Percentiles rank a stretch among this genome's conserved stretches.
These are phyloP conservation scores for Cladosporium halotolerans DNA, from an alignment of 2,329 filamentous ascomycete genomes.

Conservation along the genomic window DNA sequence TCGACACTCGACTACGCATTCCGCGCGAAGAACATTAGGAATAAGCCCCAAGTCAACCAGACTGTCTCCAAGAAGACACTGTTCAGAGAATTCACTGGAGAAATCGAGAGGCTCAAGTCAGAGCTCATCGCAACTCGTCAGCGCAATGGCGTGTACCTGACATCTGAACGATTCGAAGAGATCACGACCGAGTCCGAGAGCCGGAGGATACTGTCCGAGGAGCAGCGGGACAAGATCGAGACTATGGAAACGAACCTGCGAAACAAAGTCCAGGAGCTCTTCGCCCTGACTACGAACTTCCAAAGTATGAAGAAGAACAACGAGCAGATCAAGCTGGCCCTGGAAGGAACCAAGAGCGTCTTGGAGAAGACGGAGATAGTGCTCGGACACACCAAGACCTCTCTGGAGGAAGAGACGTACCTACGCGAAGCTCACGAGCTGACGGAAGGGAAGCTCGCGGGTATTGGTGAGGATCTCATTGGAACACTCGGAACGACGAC, in stretches of 20 bases:
- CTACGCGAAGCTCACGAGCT: conserved; percentile 77
- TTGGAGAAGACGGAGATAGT: conserved; percentile 85
- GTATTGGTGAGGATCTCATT: conserved; percentile 69
- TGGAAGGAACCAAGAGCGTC: conserved; percentile 75
- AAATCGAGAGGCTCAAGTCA: conserved; percentile 91
- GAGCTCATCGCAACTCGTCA: conserved; percentile 89
- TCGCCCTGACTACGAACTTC: conserved; percentile 78
- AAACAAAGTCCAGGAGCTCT: conserved; percentile 90
- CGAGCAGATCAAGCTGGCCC: conserved; percentile 62
- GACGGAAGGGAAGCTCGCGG: conserved; percentile 71
- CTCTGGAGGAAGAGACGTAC: conserved; percentile 70
- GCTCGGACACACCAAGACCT: conserved; percentile 67
- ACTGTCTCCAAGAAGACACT: conserved; percentile 89
- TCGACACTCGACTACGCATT: conserved; percentile 98
- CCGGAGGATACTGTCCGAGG: conserved; percentile 80
- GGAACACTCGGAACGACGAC: conserved; percentile 72
- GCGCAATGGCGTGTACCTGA: conserved; percentile 90
- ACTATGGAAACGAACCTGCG: conserved; percentile 84
- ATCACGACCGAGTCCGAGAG: conserved; percentile 91
- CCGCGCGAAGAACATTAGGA: conserved; percentile 94
- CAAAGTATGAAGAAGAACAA: conserved; percentile 85
- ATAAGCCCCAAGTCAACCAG: conserved; percentile 93
- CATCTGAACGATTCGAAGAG: conserved; percentile 82
- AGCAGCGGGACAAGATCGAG: conserved; percentile 86
- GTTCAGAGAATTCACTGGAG: conserved; percentile 78